Conservation (phyloP, 202 grass and related monocot species). For the Panicum hallii region DNA sequence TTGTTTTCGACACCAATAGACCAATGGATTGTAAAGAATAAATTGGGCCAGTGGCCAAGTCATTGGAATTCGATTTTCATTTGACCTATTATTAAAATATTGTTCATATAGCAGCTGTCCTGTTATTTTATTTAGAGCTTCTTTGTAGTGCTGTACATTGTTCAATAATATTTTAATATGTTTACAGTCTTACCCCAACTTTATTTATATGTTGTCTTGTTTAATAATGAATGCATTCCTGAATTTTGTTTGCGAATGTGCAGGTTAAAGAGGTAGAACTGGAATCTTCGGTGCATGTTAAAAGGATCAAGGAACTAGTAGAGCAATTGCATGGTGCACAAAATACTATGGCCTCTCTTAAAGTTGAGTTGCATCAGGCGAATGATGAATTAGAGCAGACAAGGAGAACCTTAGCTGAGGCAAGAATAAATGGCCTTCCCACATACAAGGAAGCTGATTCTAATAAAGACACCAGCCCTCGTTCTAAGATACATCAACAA, state of each 20-base stretch:
- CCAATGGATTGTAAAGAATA: not conserved
- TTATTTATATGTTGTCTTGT: constrained; percentile 15
- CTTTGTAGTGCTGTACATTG: not conserved
- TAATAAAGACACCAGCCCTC: constrained; percentile 38
- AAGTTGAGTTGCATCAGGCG: constrained; percentile 59
- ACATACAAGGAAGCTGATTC: constrained; percentile 35
- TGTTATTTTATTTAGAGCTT: constrained; percentile 39
- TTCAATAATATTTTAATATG: constrained; percentile 7
- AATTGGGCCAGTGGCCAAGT: not conserved
- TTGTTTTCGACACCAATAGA: not conserved
- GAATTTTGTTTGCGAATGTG: constrained; percentile 37
- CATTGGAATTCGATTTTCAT: not conserved
- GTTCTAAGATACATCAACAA: constrained; percentile 42
- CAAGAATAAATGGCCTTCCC: constrained; percentile 44
- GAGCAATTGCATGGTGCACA: constrained; percentile 55
- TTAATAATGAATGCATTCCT: constrained; percentile 36
- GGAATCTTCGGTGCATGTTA: constrained; percentile 42
- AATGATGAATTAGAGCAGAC: constrained; percentile 57
- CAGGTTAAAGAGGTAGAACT: constrained; percentile 69
- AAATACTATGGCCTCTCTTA: constrained; percentile 53
- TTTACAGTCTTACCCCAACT: constrained; percentile 9
- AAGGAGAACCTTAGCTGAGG: constrained; percentile 53
- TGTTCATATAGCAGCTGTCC: not conserved
- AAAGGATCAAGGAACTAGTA: constrained; percentile 68
- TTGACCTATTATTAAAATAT: not conserved